These are phyloP conservation scores for Noccaea bulbosa DNA, from an alignment of 345 rosid genomes.

Conservation along the genomic window DNA sequence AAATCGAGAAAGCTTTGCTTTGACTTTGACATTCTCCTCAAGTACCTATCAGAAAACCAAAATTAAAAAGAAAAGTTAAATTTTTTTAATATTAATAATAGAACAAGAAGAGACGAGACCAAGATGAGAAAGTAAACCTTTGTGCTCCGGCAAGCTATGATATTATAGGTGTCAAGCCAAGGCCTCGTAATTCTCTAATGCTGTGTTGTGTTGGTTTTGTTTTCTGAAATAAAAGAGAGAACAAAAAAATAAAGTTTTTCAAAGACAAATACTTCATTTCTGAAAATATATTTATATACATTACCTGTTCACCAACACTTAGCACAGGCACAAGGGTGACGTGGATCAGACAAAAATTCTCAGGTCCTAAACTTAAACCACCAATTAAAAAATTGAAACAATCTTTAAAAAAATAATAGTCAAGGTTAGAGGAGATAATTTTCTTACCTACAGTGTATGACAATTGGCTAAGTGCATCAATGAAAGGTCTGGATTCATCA, in stretches of 20 bases:
- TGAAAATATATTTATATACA: not conserved
- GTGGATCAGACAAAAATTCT: constrained; percentile 92
- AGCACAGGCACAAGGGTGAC: constrained; percentile 97
- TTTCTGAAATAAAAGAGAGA: constrained; percentile 55
- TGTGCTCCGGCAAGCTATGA: constrained; percentile 92
- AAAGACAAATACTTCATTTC: constrained; percentile 29
- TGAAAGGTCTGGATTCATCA: constrained; percentile 87
- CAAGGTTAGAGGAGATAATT: not conserved
- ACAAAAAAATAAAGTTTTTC: constrained; percentile 18
- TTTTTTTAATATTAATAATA: constrained; percentile 32
- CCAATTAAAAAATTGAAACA: not conserved
- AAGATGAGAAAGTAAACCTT: constrained; percentile 51
- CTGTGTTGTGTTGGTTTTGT: constrained; percentile 99
- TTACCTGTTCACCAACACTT: constrained; percentile 95
- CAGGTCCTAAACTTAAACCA: constrained; percentile 58
- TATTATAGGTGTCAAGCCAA: constrained; percentile 81
- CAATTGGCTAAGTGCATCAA: constrained; percentile 91
- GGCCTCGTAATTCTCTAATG: constrained; percentile 79
- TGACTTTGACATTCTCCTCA: constrained; percentile 76
- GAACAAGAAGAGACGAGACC: constrained; percentile 10
- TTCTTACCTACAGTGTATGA: constrained; percentile 79
- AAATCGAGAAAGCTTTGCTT: constrained; percentile 76
- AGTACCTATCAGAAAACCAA: constrained; percentile 51
- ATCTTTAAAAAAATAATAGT: not conserved
- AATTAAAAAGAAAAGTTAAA: not conserved